These are phyloP conservation scores for Stropharia rugosoannulata DNA, from an alignment of 768 basidiomycete species.

Conservation along the genomic window DNA sequence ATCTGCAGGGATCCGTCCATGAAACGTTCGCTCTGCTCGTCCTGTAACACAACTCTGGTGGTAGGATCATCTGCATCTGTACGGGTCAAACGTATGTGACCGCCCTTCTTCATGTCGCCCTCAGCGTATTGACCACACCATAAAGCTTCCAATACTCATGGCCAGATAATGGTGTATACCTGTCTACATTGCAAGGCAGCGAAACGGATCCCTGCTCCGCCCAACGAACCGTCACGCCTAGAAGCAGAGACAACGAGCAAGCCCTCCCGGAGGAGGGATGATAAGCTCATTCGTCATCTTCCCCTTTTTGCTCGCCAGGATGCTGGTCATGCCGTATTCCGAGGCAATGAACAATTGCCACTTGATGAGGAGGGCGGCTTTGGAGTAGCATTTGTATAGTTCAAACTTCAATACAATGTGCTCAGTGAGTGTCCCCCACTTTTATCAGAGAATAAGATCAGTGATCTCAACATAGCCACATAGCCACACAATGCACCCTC, in stretches of 20 bases:
- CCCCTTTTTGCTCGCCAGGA: slow-evolving; percentile 62
- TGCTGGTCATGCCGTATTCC: slow-evolving; percentile 65
- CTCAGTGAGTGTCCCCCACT: too few relatives aligned
- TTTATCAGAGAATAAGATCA: too few relatives aligned
- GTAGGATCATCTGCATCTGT: slow-evolving; percentile 68
- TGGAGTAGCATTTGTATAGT: slow-evolving; percentile 13
- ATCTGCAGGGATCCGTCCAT: slow-evolving; percentile 69
- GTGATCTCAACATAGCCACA: too few relatives aligned
- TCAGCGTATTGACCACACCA: neutral
- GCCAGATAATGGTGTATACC: slow-evolving; percentile 55
- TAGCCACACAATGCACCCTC: too few relatives aligned
- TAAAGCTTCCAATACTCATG: slow-evolving; percentile 40
- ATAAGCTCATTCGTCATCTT: slow-evolving; percentile 36
- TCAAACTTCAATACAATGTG: neutral
- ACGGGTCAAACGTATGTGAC: slow-evolving; percentile 58
- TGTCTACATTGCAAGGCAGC: slow-evolving; percentile 57
- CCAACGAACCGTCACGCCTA: neutral
- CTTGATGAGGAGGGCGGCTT: slow-evolving; percentile 20
- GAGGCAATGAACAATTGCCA: slow-evolving; percentile 54
- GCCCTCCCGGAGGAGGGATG: slow-evolving; percentile 14
- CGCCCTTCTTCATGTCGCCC: neutral
- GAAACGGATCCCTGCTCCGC: slow-evolving; percentile 69
- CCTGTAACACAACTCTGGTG: slow-evolving; percentile 61
- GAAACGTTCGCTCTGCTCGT: slow-evolving; percentile 79
- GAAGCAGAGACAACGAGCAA: neutral